Evolutionary conservation across 768 basidiomycete genomes (phyloP).

Genomic region (Chalciporus chontae): DNA sequence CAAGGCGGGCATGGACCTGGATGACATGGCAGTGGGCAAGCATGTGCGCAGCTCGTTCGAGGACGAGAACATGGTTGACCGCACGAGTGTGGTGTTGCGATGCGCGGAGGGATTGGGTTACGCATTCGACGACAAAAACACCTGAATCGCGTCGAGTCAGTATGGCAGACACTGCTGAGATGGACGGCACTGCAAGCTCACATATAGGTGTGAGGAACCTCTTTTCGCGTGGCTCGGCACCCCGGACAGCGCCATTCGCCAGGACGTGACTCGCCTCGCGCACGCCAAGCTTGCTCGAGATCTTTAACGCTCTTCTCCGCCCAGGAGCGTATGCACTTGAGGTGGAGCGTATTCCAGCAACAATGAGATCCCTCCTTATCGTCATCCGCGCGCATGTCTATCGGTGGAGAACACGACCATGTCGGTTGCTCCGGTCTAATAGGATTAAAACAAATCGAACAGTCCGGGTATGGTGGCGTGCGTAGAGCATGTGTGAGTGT

Average conservation of each 20-base stretch:
- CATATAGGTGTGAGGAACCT: conserved; percentile 65
- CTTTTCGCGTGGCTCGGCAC: conserved; percentile 77
- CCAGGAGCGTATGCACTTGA: conserved; percentile 88
- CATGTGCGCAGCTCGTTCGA: conserved; percentile 65
- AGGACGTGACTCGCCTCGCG: conserved; percentile 59
- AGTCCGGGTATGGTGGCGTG: conserved; percentile 72
- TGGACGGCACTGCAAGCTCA: conserved; percentile 30
- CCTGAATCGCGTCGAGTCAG: conserved; percentile 36
- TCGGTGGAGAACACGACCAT: conserved; percentile 80
- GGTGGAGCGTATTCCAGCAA: conserved; percentile 90
- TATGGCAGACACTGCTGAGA: neutral
- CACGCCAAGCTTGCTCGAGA: conserved; percentile 66
- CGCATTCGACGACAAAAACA: conserved; percentile 80
- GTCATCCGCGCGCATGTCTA: conserved; percentile 5
- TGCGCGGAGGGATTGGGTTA: conserved; percentile 68
- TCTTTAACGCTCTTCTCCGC: conserved; percentile 78
- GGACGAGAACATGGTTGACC: conserved; percentile 62
- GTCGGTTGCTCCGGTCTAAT: conserved; percentile 77
- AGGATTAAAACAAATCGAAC: conserved; percentile 77
- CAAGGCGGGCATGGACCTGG: conserved; percentile 98
- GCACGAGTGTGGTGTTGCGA: conserved; percentile 77
- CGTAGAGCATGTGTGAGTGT: conserved; percentile 62
- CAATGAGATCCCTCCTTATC: conserved; percentile 43
- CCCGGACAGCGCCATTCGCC: conserved; percentile 95
- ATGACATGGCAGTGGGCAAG: conserved; percentile 84